These are phyloP conservation scores for Pythium coloratum DNA, from an alignment of 352 stramenopile genomes.

Conservation along the genomic window DNA sequence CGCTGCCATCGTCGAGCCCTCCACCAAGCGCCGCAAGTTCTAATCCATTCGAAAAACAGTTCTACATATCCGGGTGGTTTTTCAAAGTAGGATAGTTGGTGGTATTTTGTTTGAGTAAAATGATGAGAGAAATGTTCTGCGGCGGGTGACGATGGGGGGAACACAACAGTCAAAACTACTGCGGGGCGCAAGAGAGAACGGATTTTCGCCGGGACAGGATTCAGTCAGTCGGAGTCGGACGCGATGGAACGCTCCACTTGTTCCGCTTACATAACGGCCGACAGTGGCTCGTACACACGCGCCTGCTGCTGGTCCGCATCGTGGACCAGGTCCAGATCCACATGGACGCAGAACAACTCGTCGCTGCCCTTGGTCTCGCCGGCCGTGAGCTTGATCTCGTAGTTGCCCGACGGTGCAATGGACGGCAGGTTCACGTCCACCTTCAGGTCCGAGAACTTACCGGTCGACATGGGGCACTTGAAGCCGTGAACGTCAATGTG, in stretches of 20 bases:
- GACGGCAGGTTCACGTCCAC: constrained; percentile 81
- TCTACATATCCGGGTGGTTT: background rate
- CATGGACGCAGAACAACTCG: constrained; percentile 78
- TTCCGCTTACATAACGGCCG: constrained; percentile 57
- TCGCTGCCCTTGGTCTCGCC: constrained; percentile 40
- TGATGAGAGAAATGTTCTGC: background rate
- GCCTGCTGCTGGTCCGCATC: constrained; percentile 35
- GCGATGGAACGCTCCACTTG: background rate
- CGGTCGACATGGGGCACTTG: constrained; percentile 63
- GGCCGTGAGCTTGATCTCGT: constrained; percentile 76
- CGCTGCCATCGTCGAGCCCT: constrained; percentile 54
- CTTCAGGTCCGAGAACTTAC: constrained; percentile 66
- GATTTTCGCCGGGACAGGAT: background rate
- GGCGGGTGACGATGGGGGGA: background rate
- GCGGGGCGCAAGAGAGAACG: background rate
- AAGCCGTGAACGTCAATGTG: constrained; percentile 87
- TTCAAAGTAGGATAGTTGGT: background rate
- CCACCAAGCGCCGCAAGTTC: constrained; percentile 65
- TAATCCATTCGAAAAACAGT: background rate
- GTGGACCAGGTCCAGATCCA: constrained; percentile 66
- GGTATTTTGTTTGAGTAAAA: background rate
- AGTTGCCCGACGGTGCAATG: constrained; percentile 79
- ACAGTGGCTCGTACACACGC: constrained; percentile 69
- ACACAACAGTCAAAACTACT: constrained; percentile 3
- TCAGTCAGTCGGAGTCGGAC: background rate